Conservation (phyloP, 2,329 filamentous ascomycete genomes). For the Venturia nashicola region DNA sequence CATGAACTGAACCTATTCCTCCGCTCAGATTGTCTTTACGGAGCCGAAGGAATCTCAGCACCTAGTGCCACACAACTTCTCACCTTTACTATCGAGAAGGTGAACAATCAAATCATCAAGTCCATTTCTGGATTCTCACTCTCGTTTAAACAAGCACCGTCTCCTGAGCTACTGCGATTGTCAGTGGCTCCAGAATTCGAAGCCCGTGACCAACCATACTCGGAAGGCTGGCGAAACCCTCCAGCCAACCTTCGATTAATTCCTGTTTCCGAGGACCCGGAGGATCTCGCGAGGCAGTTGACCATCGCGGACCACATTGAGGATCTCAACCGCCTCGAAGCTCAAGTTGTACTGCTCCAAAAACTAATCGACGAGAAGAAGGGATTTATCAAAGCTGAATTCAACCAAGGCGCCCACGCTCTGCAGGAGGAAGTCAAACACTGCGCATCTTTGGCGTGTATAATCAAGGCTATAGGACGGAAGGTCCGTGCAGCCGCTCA, state of each 20-base stretch:
- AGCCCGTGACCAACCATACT: constrained; percentile 17
- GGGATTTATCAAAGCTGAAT: constrained; percentile 20
- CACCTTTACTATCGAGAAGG: constrained; percentile 26
- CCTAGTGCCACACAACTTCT: constrained; percentile 22
- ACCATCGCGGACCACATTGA: constrained; percentile 28
- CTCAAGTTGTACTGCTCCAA: constrained; percentile 25
- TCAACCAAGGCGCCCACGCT: constrained; percentile 19
- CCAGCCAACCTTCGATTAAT: constrained; percentile 18
- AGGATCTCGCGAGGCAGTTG: constrained; percentile 12
- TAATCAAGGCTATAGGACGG: constrained; percentile 26
- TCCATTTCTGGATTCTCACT: constrained; percentile 25
- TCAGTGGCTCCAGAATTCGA: constrained; percentile 21
- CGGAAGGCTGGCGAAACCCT: constrained; percentile 25
- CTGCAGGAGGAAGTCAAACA: constrained; percentile 27
- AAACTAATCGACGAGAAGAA: constrained; percentile 24
- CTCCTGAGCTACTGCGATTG: constrained; percentile 19
- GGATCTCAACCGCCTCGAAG: constrained; percentile 27
- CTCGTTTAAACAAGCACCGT: constrained; percentile 26
- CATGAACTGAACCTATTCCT: constrained; percentile 24
- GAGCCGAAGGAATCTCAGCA: constrained; percentile 17
- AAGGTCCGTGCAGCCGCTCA: constrained; percentile 24
- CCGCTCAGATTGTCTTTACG: constrained; percentile 25
- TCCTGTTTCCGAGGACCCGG: constrained; percentile 9
- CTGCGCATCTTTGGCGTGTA: constrained; percentile 31
- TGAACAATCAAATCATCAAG: constrained; percentile 22